These are phyloP conservation scores for Lecanosticta acicola DNA, from an alignment of 2,329 filamentous ascomycete species.

Conservation along the genomic window DNA sequence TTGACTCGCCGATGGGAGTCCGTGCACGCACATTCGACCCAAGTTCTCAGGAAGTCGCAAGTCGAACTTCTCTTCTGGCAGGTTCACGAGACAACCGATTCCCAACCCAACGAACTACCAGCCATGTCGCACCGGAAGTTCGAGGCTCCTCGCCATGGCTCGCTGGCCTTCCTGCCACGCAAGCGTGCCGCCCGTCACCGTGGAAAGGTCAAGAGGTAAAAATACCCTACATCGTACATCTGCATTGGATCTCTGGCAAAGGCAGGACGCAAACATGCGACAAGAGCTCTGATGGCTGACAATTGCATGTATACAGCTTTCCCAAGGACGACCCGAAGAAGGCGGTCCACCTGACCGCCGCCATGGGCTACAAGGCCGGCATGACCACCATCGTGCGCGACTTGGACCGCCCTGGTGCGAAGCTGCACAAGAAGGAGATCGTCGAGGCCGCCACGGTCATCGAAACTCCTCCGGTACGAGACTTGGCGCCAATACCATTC, in stretches of 20 bases:
- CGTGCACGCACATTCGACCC: not conserved
- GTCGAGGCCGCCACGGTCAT: constrained; percentile 83
- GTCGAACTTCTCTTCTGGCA: not conserved
- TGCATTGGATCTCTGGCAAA: constrained; percentile 60
- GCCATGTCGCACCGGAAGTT: constrained; percentile 59
- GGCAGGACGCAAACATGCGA: constrained; percentile 74
- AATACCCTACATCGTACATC: not conserved
- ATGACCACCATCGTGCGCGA: constrained; percentile 99
- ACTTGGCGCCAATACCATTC: constrained; percentile 52
- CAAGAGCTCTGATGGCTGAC: constrained; percentile 12
- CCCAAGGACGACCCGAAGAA: constrained; percentile 99
- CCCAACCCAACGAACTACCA: constrained; percentile 9
- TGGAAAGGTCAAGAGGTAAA: constrained; percentile 96
- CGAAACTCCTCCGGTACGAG: constrained; percentile 80
- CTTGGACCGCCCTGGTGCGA: constrained; percentile 96
- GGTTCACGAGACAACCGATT: constrained; percentile 4
- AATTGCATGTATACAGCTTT: constrained; percentile 60
- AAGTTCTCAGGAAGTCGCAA: no score
- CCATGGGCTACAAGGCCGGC: constrained; percentile 98
- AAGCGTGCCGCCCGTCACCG: constrained; percentile 93
- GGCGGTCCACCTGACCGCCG: constrained; percentile 95
- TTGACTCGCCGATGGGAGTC: not conserved
- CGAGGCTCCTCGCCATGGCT: constrained; percentile 90
- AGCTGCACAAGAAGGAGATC: constrained; percentile 99
- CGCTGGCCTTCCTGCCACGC: constrained; percentile 53